Percentiles rank a stretch among this genome's conserved stretches.
These are phyloP conservation scores for Neohortaea acidophila DNA, from an alignment of 495 filamentous ascomycete species.

Conservation along the genomic window DNA sequence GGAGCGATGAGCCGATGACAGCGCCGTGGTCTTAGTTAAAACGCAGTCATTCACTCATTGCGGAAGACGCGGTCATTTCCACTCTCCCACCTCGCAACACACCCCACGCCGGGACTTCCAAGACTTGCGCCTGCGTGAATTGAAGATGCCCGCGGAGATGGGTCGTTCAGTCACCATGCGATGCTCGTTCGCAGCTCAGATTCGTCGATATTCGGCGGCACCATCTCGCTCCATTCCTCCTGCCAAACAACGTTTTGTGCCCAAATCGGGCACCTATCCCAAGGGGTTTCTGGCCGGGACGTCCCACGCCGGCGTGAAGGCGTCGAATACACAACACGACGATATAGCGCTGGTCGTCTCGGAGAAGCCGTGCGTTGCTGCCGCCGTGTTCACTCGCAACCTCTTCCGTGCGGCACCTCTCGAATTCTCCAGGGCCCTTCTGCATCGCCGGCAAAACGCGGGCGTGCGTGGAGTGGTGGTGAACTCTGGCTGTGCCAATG, in stretches of 20 bases:
- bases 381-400: slow-evolving; percentile 94
- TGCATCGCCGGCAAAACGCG: slow-evolving; percentile 47
- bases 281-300: slow-evolving; percentile 78
- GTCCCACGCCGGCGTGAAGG: slow-evolving; percentile 86
- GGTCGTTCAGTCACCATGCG: too few relatives aligned
- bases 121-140: too few relatives aligned
- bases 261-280: slow-evolving; percentile 70
- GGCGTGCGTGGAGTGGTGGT: slow-evolving; percentile 70
- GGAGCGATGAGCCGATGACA: too few relatives aligned
- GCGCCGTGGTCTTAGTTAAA: too few relatives aligned
- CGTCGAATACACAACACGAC: slow-evolving; percentile 70
- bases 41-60: too few relatives aligned
- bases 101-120: too few relatives aligned
- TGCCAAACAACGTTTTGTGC: slow-evolving; percentile 64
- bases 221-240: slow-evolving; percentile 24
- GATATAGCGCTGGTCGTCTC: slow-evolving; percentile 84
- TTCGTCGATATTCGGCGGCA: slow-evolving; percentile 27
- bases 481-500: slow-evolving; percentile 95
- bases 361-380: slow-evolving; percentile 74
- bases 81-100: too few relatives aligned
- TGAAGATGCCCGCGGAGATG: too few relatives aligned
- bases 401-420: slow-evolving; percentile 96
- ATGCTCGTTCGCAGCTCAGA: too few relatives aligned
- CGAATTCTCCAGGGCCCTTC: slow-evolving; percentile 57
- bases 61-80: too few relatives aligned